Conservation (phyloP, 2,329 filamentous ascomycete genomes). For the Trichoderma gracile region DNA sequence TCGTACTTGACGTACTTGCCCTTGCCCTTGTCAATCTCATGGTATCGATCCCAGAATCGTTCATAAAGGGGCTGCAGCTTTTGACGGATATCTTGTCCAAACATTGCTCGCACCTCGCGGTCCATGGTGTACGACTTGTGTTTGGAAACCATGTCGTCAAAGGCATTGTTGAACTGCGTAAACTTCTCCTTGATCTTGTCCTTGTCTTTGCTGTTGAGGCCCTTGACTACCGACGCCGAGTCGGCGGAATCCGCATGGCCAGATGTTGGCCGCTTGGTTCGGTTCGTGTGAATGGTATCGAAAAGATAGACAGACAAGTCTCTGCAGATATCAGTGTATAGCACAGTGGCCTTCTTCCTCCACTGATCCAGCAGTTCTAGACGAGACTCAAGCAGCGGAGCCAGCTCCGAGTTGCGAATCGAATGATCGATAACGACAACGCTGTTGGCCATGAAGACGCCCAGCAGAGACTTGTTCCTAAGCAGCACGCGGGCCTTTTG, state of each 20-base stretch:
- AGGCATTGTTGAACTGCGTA: constrained; percentile 82
- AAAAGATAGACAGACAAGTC: constrained; percentile 83
- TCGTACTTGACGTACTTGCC: constrained; percentile 99
- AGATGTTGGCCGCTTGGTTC: constrained; percentile 69
- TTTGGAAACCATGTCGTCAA: constrained; percentile 81
- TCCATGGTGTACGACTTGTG: constrained; percentile 91
- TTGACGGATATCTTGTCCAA: constrained; percentile 82
- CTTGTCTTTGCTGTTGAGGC: constrained; percentile 84
- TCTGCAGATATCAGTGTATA: constrained; percentile 85
- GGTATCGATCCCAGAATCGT: constrained; percentile 95
- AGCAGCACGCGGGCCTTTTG: constrained; percentile 70
- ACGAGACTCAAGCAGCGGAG: constrained; percentile 66
- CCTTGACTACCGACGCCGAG: constrained; percentile 80
- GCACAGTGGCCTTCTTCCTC: constrained; percentile 80
- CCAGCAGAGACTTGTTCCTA: constrained; percentile 75
- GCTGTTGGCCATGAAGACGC: constrained; percentile 89
- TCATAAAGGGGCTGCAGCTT: constrained; percentile 94
- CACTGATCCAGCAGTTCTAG: constrained; percentile 73
- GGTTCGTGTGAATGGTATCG: constrained; percentile 89
- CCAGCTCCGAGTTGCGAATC: constrained; percentile 78
- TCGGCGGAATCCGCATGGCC: constrained; percentile 80
- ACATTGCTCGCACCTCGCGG: constrained; percentile 76
- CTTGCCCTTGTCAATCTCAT: constrained; percentile 96
- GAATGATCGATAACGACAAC: constrained; percentile 81
- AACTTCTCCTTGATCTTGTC: constrained; percentile 97